Evolutionary conservation across 176 grass and related monocot species (phyloP), one percentile per base, ranked within the genome.

Genomic region (Eleusine coracana): DNA sequence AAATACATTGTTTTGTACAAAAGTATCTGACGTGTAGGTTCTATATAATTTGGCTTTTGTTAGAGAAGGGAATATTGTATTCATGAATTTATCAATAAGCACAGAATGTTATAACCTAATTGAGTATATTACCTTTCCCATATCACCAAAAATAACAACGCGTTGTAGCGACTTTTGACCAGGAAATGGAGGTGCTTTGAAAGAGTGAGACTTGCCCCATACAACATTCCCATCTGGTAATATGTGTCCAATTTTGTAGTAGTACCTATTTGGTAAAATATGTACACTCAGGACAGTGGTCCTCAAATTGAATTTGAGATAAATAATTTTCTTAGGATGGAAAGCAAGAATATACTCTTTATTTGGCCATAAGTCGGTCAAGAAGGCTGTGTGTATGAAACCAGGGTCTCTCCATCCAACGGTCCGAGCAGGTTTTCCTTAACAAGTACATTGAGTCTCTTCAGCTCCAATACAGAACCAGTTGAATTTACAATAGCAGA

Each of bases 361-460:
- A 75, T 86, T 94, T 70, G 95, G 90, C 88, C 86, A 88, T 9
- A 98, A 66, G 68, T 98, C 91, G 10, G 84, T 91, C 8, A 94
- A 82, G 39, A 93, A 98, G 79, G 88, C 90, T 52, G 92, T 98
- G 67, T 98, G 92, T 83, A 94, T 93, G 75, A 93, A 98, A 59
- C 95, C 95, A 17, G 95, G 95, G 84, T 98, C 88, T 81, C 95
- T 93, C 95, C 95, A 98, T 58, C 95, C 95, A 83, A 91, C 88
- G n/a, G 90, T 93, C 38, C 86, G 84, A 62, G 95, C 95, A 60
- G 95, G 95, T 36, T 91, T 81, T 39, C 95, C 95, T 98, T 73
- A 41, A 73, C 18, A 84, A 71, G 18, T 25, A 39, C 44, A 76
- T 0, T 25, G 2, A 70, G 9, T 40, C 2, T 3, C 1, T 52